phyloP scores from a whole-genome alignment of 495 filamentous ascomycete species.

The Tuber indicum region DNA sequence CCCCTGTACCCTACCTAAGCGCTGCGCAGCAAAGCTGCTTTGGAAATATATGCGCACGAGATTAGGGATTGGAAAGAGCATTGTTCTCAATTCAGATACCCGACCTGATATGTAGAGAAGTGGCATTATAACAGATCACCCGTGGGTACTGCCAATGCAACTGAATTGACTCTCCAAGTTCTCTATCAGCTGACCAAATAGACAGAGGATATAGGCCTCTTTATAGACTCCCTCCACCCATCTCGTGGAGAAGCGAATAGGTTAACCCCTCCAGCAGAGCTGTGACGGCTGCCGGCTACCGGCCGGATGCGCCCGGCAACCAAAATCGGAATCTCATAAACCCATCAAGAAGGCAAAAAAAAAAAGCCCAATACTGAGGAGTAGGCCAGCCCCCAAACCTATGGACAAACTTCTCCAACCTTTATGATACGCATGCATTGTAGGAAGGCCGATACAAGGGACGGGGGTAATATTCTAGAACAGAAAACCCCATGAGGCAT shows the following conservation, averaged over 20 bases:
- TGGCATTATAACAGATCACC: not conserved
- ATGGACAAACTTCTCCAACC: not conserved
- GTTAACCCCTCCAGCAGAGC: not conserved
- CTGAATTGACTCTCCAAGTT: not conserved
- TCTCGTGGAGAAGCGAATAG: not conserved
- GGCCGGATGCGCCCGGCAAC: not conserved
- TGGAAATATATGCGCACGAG: not conserved
- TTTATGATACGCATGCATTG: not conserved
- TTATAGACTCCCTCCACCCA: not conserved
- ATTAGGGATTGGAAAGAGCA: not conserved
- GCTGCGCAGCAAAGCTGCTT: not conserved
- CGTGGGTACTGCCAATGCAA: not conserved
- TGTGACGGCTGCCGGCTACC: not conserved
- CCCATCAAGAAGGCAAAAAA: not conserved
- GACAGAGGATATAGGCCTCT: not conserved
- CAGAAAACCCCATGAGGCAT: not conserved
- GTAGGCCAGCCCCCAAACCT: not conserved
- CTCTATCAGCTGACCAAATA: not conserved
- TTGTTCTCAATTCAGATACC: not conserved
- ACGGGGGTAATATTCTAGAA: not conserved
- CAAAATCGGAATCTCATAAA: not conserved
- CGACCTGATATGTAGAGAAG: not conserved
- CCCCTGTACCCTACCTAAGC: not conserved
- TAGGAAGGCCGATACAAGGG: not conserved
- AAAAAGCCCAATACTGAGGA: not conserved